These are phyloP conservation scores for Magnaporthiopsis rhizophila DNA, from an alignment of 2,329 filamentous ascomycete species.

Conservation along the genomic window DNA sequence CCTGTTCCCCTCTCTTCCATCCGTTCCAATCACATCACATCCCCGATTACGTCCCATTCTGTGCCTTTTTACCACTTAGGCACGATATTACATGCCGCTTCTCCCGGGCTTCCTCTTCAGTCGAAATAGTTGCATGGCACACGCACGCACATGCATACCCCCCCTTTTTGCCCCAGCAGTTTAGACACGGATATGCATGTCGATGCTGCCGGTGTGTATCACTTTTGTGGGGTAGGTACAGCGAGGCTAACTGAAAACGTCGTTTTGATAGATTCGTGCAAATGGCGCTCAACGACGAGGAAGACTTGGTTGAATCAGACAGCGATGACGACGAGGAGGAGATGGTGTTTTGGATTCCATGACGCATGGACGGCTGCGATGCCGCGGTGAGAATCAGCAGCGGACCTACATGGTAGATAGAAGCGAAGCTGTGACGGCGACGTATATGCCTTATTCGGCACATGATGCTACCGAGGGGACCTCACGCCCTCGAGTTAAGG, in stretches of 20 bases:
- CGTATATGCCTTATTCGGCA: background rate
- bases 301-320: conserved; percentile 12
- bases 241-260: background rate
- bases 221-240: background rate
- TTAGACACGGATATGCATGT: background rate
- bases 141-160: background rate
- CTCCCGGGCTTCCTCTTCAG: background rate
- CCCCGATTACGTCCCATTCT: background rate
- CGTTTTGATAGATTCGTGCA: conserved; percentile 12
- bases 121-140: background rate
- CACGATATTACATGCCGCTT: background rate
- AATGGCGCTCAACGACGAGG: conserved; percentile 14
- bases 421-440: background rate
- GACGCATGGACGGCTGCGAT: background rate
- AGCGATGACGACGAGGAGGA: conserved; percentile 11
- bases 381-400: background rate
- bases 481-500: background rate
- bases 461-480: background rate
- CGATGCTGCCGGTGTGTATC: background rate
- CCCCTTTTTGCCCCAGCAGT: background rate
- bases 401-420: background rate
- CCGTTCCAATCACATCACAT: background rate
- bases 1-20: background rate
- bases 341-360: conserved; percentile 9
- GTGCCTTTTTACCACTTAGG: background rate